Evolutionary conservation across 192 early-diverging fungal genomes (phyloP), one percentile per base, ranked within the genome.

Genomic region (Umbelopsis sp.): DNA sequence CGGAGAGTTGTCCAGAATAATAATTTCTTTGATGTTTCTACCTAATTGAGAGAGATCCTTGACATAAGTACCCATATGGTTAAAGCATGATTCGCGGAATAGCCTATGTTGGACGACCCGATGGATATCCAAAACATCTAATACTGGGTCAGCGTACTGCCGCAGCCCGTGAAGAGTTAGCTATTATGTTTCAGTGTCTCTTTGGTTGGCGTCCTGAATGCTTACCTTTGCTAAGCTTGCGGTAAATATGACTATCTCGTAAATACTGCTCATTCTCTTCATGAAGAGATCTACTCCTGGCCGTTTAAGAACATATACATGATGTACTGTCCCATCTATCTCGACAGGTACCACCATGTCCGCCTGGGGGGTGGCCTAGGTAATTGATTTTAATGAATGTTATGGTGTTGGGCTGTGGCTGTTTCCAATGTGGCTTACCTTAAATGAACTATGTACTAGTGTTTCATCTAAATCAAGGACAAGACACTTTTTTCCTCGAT

Each of bases 381-480:
- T 10, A 41, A 1, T 33, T 25, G 5, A 25, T 11, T 52, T 30
- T 35, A 61, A 4, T 33, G 30, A 16, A 11, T 37, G 30, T 35
- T 61, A 25, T 12, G n/a, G 23, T 12, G 22, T 12, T 0, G 10
- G 27, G 3, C 27, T n/a, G 51, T 23, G 15, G 48, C n/a, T 53
- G 0, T 20, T 12, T 10, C 23, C 23, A 53, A 12, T 12, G 16
- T 61, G 15, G 6, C 27, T 61, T 75, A 84, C 84, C 86, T 92
- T 94, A 87, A 99, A 98, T 13, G 94, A 96, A 77, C 92, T 94
- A 77, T 99, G 97, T n/a, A 99, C 94, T 11, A 99, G 85, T 2
- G 97, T 99, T 73, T 99, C 97, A 81, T 99, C 97, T 70, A 97
- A 84, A 81, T 99, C 97, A 45, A 99, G 87, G 15, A 99, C 97